Percentiles rank a stretch among this genome's conserved stretches.
Evolutionary conservation across 2,329 filamentous ascomycete species (phyloP).

Genomic region (Elsinoe fawcettii): DNA sequence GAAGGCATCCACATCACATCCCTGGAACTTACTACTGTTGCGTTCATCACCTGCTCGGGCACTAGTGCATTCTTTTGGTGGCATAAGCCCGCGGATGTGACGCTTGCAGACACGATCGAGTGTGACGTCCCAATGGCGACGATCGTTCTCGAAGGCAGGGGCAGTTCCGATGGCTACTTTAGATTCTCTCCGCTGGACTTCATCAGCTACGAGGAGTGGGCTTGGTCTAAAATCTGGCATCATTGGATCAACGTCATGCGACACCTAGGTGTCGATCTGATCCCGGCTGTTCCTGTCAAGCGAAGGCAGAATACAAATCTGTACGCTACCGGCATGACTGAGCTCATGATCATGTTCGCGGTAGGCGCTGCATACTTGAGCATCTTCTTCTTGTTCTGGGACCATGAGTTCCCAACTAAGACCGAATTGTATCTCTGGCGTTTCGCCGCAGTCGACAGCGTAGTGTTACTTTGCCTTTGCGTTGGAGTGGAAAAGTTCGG

Average conservation of each 20-base stretch:
- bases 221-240: background rate
- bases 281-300: background rate
- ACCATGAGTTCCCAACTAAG: conserved; percentile 29
- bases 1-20: conserved; percentile 15
- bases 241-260: conserved; percentile 12
- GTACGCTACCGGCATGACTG: background rate
- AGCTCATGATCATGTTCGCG: conserved; percentile 13
- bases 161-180: background rate
- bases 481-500: background rate
- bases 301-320: background rate
- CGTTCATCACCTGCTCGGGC: conserved; percentile 16
- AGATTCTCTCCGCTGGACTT: conserved; percentile 10
- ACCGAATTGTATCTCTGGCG: conserved; percentile 30
- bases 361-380: conserved; percentile 23
- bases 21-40: conserved; percentile 16
- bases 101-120: background rate
- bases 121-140: background rate
- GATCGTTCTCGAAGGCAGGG: background rate
- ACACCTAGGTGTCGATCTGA: background rate
- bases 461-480: background rate
- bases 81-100: conserved; percentile 16
- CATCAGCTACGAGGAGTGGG: conserved; percentile 11
- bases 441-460: conserved; percentile 14
- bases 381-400: conserved; percentile 32
- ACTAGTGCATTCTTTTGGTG: conserved; percentile 3